Conservation (phyloP, 2,329 filamentous ascomycete genomes). For the Cadophora gregata region DNA sequence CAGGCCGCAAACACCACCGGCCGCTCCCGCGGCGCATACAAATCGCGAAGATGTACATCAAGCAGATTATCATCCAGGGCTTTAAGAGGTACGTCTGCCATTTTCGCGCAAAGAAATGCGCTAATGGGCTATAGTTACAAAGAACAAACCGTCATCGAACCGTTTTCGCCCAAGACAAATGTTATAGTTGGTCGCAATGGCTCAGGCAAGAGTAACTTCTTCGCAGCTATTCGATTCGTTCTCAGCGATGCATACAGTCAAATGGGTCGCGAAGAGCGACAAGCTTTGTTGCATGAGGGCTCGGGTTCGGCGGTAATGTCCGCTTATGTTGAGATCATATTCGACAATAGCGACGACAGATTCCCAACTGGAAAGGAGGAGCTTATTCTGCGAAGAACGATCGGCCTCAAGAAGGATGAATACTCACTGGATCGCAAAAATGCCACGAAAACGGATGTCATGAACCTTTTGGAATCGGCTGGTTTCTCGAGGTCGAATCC, state of each 20-base stretch:
- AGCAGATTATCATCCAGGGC: constrained; percentile 99
- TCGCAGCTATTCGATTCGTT: constrained; percentile 97
- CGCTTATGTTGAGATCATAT: constrained; percentile 99
- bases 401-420: constrained; percentile 97
- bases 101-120: background rate
- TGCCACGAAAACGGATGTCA: constrained; percentile 90
- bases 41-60: constrained; percentile 83
- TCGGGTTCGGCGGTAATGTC: constrained; percentile 98
- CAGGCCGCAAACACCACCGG: background rate
- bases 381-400: constrained; percentile 88
- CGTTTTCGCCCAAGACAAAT: constrained; percentile 96
- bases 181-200: constrained; percentile 99
- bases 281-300: constrained; percentile 95
- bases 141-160: constrained; percentile 98
- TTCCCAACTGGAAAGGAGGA: constrained; percentile 94
- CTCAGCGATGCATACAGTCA: constrained; percentile 97
- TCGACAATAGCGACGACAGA: constrained; percentile 95
- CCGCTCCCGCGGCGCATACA: constrained; percentile 29
- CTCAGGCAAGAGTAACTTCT: constrained; percentile 99
- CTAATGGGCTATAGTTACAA: constrained; percentile 76
- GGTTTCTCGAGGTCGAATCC: constrained; percentile 97
- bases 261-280: constrained; percentile 93
- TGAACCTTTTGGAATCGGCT: constrained; percentile 93
- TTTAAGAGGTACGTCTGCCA: constrained; percentile 82
- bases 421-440: constrained; percentile 98